Conservation (phyloP, 768 basidiomycete genomes). For the Trametes gibbosa region DNA sequence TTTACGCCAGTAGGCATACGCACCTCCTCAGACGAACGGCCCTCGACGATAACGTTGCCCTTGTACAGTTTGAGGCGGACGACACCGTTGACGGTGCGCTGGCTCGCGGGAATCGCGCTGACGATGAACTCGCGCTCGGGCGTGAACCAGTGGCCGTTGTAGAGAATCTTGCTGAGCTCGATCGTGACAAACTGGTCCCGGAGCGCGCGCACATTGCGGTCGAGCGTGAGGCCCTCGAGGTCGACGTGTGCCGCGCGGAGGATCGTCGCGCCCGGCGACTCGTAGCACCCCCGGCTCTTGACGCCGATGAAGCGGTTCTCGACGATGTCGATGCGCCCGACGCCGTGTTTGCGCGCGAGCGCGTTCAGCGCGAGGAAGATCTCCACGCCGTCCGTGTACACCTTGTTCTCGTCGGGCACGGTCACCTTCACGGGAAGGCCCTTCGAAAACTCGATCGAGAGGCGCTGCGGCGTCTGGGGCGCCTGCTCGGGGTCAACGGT, state of each 20-base stretch:
- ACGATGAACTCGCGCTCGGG: slow-evolving; percentile 96
- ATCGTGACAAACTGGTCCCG: slow-evolving; percentile 95
- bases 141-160: slow-evolving; percentile 99
- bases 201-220: slow-evolving; percentile 92
- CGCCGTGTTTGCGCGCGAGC: slow-evolving; percentile 90
- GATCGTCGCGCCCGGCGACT: slow-evolving; percentile 95
- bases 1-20: slow-evolving; percentile 17
- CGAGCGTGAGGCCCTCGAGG: slow-evolving; percentile 95
- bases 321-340: slow-evolving; percentile 97
- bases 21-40: slow-evolving; percentile 84
- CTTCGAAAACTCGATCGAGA: slow-evolving; percentile 80
- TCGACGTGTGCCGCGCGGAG: slow-evolving; percentile 94
- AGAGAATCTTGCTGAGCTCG: slow-evolving; percentile 86
- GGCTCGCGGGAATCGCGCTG: slow-evolving; percentile 87
- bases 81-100: slow-evolving; percentile 93
- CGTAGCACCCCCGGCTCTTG: slow-evolving; percentile 99
- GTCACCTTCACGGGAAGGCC: slow-evolving; percentile 87
- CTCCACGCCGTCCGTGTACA: slow-evolving; percentile 88
- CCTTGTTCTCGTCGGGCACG: slow-evolving; percentile 51
- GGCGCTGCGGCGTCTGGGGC: slow-evolving; percentile 71
- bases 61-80: slow-evolving; percentile 92
- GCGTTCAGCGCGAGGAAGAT: slow-evolving; percentile 91
- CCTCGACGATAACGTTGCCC: slow-evolving; percentile 94
- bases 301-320: slow-evolving; percentile 99
- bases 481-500: slow-evolving; percentile 81